These are phyloP conservation scores for Cyclaneusma minus DNA, from an alignment of 2,329 filamentous ascomycete species.

Conservation along the genomic window DNA sequence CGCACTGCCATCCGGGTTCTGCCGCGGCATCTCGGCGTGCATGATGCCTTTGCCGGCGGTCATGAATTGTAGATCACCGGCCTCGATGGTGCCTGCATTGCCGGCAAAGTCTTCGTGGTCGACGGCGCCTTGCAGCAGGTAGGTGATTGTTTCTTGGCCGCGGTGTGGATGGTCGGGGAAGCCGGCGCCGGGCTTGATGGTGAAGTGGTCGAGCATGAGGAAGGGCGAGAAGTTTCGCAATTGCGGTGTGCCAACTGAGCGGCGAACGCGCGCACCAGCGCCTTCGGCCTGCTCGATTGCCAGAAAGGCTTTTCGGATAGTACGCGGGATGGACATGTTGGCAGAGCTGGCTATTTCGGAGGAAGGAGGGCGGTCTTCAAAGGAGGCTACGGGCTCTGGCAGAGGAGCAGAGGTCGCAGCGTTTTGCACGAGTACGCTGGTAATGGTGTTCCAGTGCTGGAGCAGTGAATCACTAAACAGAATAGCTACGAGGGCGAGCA, in stretches of 20 bases:
- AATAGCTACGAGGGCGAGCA: slow-evolving; percentile 13
- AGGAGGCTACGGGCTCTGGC: slow-evolving; percentile 6
- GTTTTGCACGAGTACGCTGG: slow-evolving; percentile 6
- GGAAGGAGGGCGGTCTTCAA: slow-evolving; percentile 8
- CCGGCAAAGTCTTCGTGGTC: slow-evolving; percentile 91
- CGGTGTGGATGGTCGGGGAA: slow-evolving; percentile 81
- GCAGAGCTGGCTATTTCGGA: slow-evolving; percentile 10
- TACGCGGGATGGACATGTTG: slow-evolving; percentile 53
- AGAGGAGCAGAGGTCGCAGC: slow-evolving; percentile 4
- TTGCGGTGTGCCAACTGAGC: slow-evolving; percentile 71
- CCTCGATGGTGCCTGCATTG: slow-evolving; percentile 65
- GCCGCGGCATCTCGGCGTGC: slow-evolving; percentile 86
- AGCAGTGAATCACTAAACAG: slow-evolving; percentile 12
- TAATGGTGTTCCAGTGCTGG: slow-evolving; percentile 3
- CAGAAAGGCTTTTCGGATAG: slow-evolving; percentile 70
- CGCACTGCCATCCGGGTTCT: slow-evolving; percentile 57
- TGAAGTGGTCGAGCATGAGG: slow-evolving; percentile 92
- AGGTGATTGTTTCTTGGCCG: slow-evolving; percentile 81
- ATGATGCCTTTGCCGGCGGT: slow-evolving; percentile 84
- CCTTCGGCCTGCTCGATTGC: slow-evolving; percentile 80
- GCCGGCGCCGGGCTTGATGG: slow-evolving; percentile 61
- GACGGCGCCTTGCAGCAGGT: slow-evolving; percentile 69
- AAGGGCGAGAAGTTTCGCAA: slow-evolving; percentile 83
- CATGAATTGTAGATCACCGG: slow-evolving; percentile 97
- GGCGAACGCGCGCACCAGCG: slow-evolving; percentile 70